phyloP scores from a whole-genome alignment of 148 eudicot species.

The Vaccinium macrocarpon region DNA sequence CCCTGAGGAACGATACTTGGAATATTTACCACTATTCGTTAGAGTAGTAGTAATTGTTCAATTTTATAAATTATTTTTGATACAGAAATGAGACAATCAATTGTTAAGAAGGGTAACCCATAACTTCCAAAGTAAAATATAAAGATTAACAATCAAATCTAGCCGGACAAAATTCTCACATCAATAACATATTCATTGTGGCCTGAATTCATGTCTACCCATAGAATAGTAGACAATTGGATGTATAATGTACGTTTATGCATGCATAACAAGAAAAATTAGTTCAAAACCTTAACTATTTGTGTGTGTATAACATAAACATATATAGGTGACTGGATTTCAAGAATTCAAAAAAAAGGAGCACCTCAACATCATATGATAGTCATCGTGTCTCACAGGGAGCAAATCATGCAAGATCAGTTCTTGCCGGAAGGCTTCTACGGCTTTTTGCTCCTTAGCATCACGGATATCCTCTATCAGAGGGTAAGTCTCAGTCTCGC shows the following conservation, averaged over 20 bases:
- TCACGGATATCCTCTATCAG: slow-evolving; percentile 56
- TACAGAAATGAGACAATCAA: too few relatives aligned
- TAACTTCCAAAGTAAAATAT: not conserved
- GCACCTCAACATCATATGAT: slow-evolving; percentile 73
- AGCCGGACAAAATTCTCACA: not conserved
- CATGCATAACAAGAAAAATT: not conserved
- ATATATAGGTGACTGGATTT: not conserved
- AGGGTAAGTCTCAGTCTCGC: slow-evolving; percentile 21
- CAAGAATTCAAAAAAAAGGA: not conserved
- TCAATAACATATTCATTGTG: not conserved
- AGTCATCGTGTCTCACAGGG: slow-evolving; percentile 69
- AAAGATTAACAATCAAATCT: not conserved
- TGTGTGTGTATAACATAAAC: not conserved
- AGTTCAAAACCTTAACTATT: not conserved
- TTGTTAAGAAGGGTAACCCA: not conserved
- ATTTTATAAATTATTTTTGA: too few relatives aligned
- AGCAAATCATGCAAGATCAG: slow-evolving; percentile 61
- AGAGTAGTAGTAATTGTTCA: too few relatives aligned
- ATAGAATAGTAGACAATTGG: not conserved
- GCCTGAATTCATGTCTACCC: not conserved
- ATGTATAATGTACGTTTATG: not conserved
- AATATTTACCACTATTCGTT: too few relatives aligned
- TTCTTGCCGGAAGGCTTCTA: slow-evolving; percentile 63
- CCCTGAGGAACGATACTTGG: too few relatives aligned
- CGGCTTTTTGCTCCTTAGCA: slow-evolving; percentile 62